A percentile compares a stretch with the other conserved stretches of the same genome.
These are phyloP conservation scores for Colletotrichum lini DNA, from an alignment of 2,329 filamentous ascomycete species.

Conservation along the genomic window DNA sequence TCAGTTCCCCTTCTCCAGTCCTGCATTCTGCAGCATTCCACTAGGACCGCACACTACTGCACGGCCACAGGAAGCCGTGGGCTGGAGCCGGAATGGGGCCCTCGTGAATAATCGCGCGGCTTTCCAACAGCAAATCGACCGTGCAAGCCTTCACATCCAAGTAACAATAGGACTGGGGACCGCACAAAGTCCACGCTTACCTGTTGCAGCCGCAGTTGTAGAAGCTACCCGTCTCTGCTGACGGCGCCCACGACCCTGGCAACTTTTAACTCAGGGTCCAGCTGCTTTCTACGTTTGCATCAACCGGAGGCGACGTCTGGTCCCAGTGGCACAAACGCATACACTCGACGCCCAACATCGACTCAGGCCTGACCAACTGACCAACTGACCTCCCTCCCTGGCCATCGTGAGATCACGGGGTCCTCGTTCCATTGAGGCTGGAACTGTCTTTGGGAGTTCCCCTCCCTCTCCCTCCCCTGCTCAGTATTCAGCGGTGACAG, in stretches of 20 bases:
- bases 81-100: slow-evolving; percentile 1
- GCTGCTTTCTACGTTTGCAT: slow-evolving; percentile 26
- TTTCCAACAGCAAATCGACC: slow-evolving; percentile 8
- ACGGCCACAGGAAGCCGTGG: slow-evolving; percentile 1
- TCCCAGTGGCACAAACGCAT: neutral
- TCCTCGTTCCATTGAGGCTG: neutral
- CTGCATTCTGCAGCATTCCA: slow-evolving; percentile 32
- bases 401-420: slow-evolving; percentile 27
- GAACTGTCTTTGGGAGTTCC: slow-evolving; percentile 13
- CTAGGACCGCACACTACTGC: slow-evolving; percentile 33
- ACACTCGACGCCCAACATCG: neutral
- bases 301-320: slow-evolving; percentile 11
- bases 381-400: slow-evolving; percentile 14
- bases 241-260: slow-evolving; percentile 1
- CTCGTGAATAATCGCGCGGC: slow-evolving; percentile 22
- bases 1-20: slow-evolving; percentile 17
- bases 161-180: neutral
- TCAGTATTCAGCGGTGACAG: slow-evolving; percentile 20
- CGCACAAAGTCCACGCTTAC: slow-evolving; percentile 22
- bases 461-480: slow-evolving; percentile 21
- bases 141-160: neutral
- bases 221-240: neutral
- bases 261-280: slow-evolving; percentile 37
- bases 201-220: slow-evolving; percentile 9
- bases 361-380: slow-evolving; percentile 7